These are phyloP conservation scores for Starmerella etchellsii DNA, from an alignment of 805 yeast species.

Conservation along the genomic window DNA sequence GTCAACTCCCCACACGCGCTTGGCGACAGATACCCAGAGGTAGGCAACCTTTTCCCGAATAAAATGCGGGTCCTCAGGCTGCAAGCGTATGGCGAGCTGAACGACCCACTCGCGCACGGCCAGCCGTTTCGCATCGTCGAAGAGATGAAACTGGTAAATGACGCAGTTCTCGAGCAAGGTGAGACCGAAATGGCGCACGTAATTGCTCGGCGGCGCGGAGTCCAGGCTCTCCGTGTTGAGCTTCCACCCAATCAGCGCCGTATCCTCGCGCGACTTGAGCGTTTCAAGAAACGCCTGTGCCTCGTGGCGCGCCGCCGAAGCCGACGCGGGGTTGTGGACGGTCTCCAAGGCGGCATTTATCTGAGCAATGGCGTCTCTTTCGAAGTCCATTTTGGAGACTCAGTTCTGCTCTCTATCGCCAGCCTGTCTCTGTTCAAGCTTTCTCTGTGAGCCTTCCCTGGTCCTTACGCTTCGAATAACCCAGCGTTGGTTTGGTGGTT, in stretches of 20 bases:
- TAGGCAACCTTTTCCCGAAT: conserved; percentile 80
- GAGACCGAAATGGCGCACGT: conserved; percentile 83
- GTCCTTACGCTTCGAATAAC: no score
- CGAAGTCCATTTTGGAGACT: not conserved
- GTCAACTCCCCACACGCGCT: conserved; percentile 73
- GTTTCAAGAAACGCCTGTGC: conserved; percentile 60
- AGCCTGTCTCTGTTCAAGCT: no score
- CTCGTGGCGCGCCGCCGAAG: conserved; percentile 32
- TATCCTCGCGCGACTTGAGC: conserved; percentile 63
- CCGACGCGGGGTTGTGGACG: conserved; percentile 26
- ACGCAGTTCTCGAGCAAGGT: conserved; percentile 67
- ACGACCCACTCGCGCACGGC: conserved; percentile 77
- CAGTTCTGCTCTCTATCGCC: no score
- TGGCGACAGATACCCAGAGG: conserved; percentile 84
- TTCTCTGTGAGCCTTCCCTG: no score
- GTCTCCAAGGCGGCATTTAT: conserved; percentile 61
- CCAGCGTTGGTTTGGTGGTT: no score
- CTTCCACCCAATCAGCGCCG: conserved; percentile 88
- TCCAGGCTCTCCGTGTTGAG: conserved; percentile 27
- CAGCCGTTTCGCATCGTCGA: conserved; percentile 43
- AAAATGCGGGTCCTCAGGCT: conserved; percentile 69
- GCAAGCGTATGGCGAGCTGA: conserved; percentile 53
- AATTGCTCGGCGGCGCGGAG: conserved; percentile 31
- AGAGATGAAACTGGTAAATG: conserved; percentile 39
- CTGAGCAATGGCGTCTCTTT: conserved; percentile 5